Conservation (phyloP, 306 rosid species). For the Quercus engelmannii region DNA sequence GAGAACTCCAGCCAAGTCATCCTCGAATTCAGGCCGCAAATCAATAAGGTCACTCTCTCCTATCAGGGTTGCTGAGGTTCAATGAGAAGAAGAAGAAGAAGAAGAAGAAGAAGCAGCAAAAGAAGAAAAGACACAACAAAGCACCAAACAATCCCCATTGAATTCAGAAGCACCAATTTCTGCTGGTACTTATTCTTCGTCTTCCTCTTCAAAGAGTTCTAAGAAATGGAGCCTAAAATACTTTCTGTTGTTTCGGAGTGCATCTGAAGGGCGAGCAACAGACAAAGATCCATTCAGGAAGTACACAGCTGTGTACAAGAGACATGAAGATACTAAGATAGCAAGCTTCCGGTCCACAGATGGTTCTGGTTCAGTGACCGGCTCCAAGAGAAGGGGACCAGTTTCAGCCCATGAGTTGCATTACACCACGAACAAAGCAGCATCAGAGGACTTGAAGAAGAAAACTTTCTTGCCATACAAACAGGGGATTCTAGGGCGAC, state of each 20-base stretch:
- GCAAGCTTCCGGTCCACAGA: conserved; percentile 47
- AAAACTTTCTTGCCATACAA: conserved; percentile 87
- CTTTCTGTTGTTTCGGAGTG: conserved; percentile 76
- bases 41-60: conserved; percentile 71
- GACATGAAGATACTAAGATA: conserved; percentile 32
- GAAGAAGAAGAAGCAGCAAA: conserved; percentile 34
- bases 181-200: neutral
- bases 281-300: conserved; percentile 61
- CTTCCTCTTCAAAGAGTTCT: conserved; percentile 39
- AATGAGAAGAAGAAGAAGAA: conserved; percentile 46
- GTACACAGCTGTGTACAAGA: conserved; percentile 36
- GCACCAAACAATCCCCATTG: conserved; percentile 12
- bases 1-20: conserved; percentile 19
- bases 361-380: conserved; percentile 2
- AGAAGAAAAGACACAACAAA: conserved; percentile 15
- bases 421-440: conserved; percentile 67
- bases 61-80: conserved; percentile 35
- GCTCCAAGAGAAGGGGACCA: conserved; percentile 31
- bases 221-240: conserved; percentile 79
- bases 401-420: conserved; percentile 75
- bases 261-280: conserved; percentile 80
- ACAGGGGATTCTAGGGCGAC: conserved; percentile 74
- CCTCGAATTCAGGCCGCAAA: conserved; percentile 45
- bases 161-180: neutral
- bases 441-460: conserved; percentile 70